Evolutionary conservation across 257 asterid genomes (phyloP).

Genomic region (Gentiana macrophylla): DNA sequence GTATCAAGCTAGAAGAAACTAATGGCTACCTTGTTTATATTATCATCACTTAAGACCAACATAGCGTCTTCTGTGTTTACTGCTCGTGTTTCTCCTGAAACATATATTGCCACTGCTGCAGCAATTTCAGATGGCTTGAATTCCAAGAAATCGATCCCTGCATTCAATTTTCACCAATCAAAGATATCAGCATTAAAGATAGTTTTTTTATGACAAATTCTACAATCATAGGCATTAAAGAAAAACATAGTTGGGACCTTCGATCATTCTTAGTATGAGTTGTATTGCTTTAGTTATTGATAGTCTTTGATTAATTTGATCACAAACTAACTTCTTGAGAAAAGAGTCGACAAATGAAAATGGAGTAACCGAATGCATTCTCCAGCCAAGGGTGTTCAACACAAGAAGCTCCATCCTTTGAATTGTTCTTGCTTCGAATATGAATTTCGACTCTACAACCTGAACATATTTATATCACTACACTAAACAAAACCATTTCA

Average conservation of each 20-base stretch:
- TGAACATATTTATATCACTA: constrained; percentile 2
- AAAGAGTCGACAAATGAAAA: constrained; percentile 32
- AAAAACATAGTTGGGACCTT: constrained; percentile 14
- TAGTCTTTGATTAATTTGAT: constrained; percentile 15
- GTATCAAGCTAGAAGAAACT: constrained; percentile 4
- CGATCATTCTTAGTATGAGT: constrained; percentile 21
- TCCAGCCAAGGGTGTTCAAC: constrained; percentile 30
- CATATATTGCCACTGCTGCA: constrained; percentile 35
- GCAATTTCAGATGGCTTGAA: constrained; percentile 40
- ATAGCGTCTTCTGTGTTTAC: constrained; percentile 21
- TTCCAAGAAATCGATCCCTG: constrained; percentile 33
- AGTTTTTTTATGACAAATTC: neutral
- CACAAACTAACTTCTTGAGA: constrained; percentile 15
- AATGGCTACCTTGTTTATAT: constrained; percentile 23
- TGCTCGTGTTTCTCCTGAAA: constrained; percentile 23
- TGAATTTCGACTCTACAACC: constrained; percentile 18
- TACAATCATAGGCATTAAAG: neutral
- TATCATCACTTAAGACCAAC: constrained; percentile 16
- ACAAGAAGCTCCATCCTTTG: constrained; percentile 41
- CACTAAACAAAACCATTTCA: neutral
- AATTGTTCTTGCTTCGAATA: constrained; percentile 30
- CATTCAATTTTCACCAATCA: constrained; percentile 21
- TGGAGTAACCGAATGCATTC: constrained; percentile 37
- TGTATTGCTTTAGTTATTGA: constrained; percentile 18
- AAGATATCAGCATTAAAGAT: neutral